Percentiles rank a stretch among this genome's conserved stretches.
Evolutionary conservation across 306 rosid genomes (phyloP).

Genomic region (Trifolium pratense): DNA sequence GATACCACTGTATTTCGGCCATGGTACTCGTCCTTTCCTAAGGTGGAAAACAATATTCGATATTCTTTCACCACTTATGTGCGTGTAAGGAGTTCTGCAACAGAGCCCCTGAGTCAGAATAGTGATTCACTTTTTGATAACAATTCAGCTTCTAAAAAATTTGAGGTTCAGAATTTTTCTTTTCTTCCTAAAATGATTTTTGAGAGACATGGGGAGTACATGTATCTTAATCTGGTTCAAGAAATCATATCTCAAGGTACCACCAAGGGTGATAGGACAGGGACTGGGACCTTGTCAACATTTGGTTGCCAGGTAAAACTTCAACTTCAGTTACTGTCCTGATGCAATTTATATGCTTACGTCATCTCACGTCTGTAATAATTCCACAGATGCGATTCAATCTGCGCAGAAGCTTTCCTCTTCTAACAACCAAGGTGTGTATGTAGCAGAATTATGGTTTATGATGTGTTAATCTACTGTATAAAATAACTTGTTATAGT

Average conservation of each 20-base stretch:
- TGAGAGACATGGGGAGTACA: slow-evolving; percentile 80
- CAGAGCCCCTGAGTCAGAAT: slow-evolving; percentile 50
- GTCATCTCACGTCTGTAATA: slow-evolving; percentile 25
- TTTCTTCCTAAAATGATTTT: slow-evolving; percentile 83
- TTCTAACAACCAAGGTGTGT: slow-evolving; percentile 91
- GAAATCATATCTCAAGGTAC: slow-evolving; percentile 81
- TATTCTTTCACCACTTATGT: slow-evolving; percentile 74
- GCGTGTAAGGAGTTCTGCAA: slow-evolving; percentile 69
- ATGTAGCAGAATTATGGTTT: slow-evolving; percentile 35
- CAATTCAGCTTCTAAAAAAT: slow-evolving; percentile 49
- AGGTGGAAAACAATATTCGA: slow-evolving; percentile 71
- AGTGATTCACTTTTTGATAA: slow-evolving; percentile 45
- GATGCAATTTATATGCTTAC: slow-evolving; percentile 42
- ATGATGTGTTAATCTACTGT: slow-evolving; percentile 7
- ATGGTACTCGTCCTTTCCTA: slow-evolving; percentile 90
- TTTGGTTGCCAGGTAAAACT: slow-evolving; percentile 89
- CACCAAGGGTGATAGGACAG: slow-evolving; percentile 84
- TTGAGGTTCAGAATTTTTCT: slow-evolving; percentile 72
- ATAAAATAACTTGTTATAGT: slow-evolving; percentile 1
- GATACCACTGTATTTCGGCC: slow-evolving; percentile 69
- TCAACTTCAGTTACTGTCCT: slow-evolving; percentile 22
- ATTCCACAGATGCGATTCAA: slow-evolving; percentile 84
- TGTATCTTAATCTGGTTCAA: slow-evolving; percentile 77
- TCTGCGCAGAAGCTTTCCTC: slow-evolving; percentile 82
- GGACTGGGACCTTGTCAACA: slow-evolving; percentile 92